Conservation (phyloP, 768 basidiomycete species). For the Gloeopeniophorella convolvens region DNA sequence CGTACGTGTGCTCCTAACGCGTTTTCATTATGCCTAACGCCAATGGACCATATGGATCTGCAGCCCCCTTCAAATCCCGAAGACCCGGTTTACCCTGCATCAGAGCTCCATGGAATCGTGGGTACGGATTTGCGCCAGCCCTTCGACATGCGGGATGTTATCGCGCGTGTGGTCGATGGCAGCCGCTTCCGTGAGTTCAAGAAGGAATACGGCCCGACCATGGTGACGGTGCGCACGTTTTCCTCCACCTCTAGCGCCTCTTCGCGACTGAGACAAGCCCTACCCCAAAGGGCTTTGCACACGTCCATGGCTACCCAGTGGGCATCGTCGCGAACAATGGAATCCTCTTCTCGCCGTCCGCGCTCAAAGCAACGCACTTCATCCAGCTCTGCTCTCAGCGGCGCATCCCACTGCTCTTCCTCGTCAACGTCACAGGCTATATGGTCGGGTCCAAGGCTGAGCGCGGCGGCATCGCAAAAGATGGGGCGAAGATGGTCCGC, state of each 20-base stretch:
- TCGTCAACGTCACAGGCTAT: conserved; percentile 96
- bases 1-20: conserved; percentile 34
- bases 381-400: conserved; percentile 92
- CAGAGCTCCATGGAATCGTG: conserved; percentile 86
- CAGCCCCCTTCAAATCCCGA: conserved; percentile 56
- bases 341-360: conserved; percentile 89
- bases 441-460: conserved; percentile 98
- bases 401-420: conserved; percentile 81
- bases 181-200: conserved; percentile 93
- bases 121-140: conserved; percentile 83
- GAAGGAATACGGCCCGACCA: conserved; percentile 87
- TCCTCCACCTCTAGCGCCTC: not conserved
- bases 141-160: conserved; percentile 93
- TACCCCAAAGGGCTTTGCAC: conserved; percentile 80
- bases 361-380: conserved; percentile 91
- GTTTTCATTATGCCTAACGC: not conserved
- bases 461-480: conserved; percentile 90
- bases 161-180: conserved; percentile 87
- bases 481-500: conserved; percentile 96
- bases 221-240: conserved; percentile 64
- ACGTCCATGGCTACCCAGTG: conserved; percentile 83
- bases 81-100: conserved; percentile 69
- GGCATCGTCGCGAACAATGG: conserved; percentile 95
- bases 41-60: not conserved
- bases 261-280: not conserved